Evolutionary conservation across 2,329 filamentous ascomycete genomes (phyloP).

Genomic region (Pyrenochaeta sp.): DNA sequence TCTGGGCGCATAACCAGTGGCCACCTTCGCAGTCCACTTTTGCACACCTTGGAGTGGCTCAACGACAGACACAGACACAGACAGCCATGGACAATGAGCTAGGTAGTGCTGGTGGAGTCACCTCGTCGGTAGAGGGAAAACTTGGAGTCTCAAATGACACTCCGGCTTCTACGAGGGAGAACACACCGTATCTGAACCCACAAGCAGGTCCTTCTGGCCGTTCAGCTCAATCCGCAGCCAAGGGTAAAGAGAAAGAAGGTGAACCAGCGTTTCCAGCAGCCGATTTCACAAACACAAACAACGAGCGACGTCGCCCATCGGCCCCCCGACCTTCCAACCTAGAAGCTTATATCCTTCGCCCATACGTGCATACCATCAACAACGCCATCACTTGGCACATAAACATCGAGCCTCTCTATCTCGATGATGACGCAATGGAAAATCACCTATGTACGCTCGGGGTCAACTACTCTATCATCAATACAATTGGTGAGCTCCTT

Average conservation of each 20-base stretch:
- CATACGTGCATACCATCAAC: slow-evolving; percentile 3
- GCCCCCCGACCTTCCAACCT: background rate
- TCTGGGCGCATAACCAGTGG: background rate
- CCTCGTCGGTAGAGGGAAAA: background rate
- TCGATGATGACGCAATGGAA: slow-evolving; percentile 13
- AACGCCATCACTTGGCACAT: slow-evolving; percentile 10
- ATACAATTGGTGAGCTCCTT: slow-evolving; percentile 19
- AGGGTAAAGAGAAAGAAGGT: too few species aligned
- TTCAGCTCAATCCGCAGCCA: too few species aligned
- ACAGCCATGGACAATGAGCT: background rate
- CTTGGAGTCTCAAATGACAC: too few species aligned
- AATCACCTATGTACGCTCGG: slow-evolving; percentile 13
- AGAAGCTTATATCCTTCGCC: slow-evolving; percentile 27
- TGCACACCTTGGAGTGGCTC: background rate
- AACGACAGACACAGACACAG: background rate
- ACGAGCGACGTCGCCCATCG: too few species aligned
- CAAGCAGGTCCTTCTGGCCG: background rate
- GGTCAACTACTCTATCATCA: slow-evolving; percentile 22
- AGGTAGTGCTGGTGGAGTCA: background rate
- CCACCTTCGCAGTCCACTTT: background rate
- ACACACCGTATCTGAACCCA: background rate
- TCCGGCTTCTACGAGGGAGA: slow-evolving; percentile 1
- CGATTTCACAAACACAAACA: too few species aligned
- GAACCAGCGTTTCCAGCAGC: too few species aligned
- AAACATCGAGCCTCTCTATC: slow-evolving; percentile 17